Evolutionary conservation across 176 grass and related monocot species (phyloP).

Genomic region (Triticum timopheevii): DNA sequence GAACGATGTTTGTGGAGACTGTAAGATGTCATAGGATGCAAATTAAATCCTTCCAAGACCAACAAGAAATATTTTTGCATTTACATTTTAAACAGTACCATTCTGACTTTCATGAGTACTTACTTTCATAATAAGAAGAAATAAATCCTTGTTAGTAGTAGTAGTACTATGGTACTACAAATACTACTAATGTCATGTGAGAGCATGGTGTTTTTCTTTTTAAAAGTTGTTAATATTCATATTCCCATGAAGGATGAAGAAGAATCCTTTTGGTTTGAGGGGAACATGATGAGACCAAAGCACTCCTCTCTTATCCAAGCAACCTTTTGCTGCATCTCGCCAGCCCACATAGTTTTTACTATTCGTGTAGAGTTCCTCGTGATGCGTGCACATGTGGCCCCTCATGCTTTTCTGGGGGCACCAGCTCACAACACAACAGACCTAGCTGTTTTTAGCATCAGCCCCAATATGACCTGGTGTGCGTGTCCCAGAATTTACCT

Average conservation of each 20-base stretch:
- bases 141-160: conserved; percentile 19
- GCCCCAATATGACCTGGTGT: conserved; percentile 10
- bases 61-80: background rate
- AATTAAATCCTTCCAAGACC: background rate
- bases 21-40: conserved; percentile 11
- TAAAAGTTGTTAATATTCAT: conserved; percentile 25
- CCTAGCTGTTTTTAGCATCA: conserved; percentile 11
- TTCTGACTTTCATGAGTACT: conserved; percentile 19
- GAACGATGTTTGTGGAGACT: background rate
- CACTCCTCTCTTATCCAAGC: conserved; percentile 13
- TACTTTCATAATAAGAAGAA: background rate
- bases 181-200: conserved; percentile 29
- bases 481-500: conserved; percentile 26
- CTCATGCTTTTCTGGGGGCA: conserved; percentile 36
- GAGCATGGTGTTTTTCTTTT: conserved; percentile 8
- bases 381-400: conserved; percentile 28
- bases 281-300: conserved; percentile 44
- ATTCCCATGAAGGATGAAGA: conserved; percentile 45
- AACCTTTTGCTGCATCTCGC: conserved; percentile 35
- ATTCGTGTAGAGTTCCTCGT: conserved; percentile 16
- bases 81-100: background rate
- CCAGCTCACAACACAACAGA: conserved; percentile 31
- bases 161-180: background rate
- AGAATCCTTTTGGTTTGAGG: conserved; percentile 35
- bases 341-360: conserved; percentile 13